Conservation (phyloP, 345 rosid genomes). For the Crucihimalaya himalaica region DNA sequence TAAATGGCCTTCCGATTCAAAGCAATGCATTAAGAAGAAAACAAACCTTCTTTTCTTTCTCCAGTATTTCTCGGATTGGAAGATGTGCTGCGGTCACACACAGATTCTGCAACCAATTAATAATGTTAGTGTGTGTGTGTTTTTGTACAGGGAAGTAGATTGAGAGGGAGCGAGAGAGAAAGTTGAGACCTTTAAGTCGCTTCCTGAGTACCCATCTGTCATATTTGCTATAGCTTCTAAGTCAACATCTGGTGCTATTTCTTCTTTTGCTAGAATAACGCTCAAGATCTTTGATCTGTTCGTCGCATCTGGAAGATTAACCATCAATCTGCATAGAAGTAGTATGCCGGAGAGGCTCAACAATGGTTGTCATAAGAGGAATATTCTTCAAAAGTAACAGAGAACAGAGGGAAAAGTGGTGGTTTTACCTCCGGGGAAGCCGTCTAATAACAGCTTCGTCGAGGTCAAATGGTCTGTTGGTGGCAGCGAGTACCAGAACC, state of each 20-base stretch:
- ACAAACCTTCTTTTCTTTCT: slow-evolving; percentile 93
- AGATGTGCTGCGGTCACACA: slow-evolving; percentile 96
- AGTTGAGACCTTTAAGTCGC: slow-evolving; percentile 81
- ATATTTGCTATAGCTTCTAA: slow-evolving; percentile 82
- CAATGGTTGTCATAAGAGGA: neutral
- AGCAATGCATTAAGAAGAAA: neutral
- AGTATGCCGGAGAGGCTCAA: slow-evolving; percentile 13
- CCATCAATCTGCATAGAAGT: slow-evolving; percentile 76
- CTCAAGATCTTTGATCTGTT: slow-evolving; percentile 82
- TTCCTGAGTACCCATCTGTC: slow-evolving; percentile 98
- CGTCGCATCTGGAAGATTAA: slow-evolving; percentile 82
- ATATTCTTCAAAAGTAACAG: neutral
- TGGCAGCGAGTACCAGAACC: slow-evolving; percentile 92
- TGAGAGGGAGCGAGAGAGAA: neutral
- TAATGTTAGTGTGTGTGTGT: neutral
- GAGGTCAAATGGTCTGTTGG: slow-evolving; percentile 96
- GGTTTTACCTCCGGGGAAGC: slow-evolving; percentile 81
- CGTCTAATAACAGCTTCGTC: slow-evolving; percentile 99
- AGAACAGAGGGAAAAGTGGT: neutral
- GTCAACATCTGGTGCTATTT: slow-evolving; percentile 67
- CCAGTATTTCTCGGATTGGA: slow-evolving; percentile 92
- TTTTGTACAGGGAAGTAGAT: slow-evolving; percentile 6
- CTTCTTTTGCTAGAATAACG: slow-evolving; percentile 90
- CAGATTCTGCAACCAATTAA: slow-evolving; percentile 65
- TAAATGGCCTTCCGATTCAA: neutral